These are phyloP conservation scores for Nicotiana attenuata DNA, from an alignment of 257 asterid species.

Conservation along the genomic window DNA sequence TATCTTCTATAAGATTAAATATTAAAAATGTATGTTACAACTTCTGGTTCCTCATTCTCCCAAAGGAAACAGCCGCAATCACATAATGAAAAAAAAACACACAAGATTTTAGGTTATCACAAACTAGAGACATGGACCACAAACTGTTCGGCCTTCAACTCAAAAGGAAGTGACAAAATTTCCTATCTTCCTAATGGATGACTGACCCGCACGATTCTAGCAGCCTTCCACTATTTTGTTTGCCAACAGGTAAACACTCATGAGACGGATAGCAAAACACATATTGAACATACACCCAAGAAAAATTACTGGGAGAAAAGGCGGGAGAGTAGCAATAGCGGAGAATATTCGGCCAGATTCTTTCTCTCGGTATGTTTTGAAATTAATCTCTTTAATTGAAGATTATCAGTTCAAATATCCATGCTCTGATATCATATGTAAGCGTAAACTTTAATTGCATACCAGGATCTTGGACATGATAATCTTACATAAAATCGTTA, in stretches of 20 bases:
- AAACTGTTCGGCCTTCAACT: not conserved
- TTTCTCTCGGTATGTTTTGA: too few species aligned
- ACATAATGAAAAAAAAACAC: not conserved
- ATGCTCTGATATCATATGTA: too few species aligned
- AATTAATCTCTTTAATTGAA: too few species aligned
- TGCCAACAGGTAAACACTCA: not conserved
- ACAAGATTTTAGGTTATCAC: not conserved
- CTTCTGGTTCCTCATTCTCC: not conserved
- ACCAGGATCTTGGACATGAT: too few species aligned
- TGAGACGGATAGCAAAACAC: not conserved
- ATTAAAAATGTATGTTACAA: not conserved
- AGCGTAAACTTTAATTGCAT: too few species aligned
- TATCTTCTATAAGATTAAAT: not conserved
- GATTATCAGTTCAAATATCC: too few species aligned
- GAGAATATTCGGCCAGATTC: too few species aligned
- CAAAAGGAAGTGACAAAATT: not conserved
- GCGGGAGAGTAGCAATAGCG: not conserved
- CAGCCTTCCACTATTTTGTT: not conserved
- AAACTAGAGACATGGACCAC: not conserved
- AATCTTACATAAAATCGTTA: too few species aligned
- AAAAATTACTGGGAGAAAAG: not conserved
- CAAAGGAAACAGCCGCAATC: not conserved
- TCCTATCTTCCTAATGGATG: not conserved
- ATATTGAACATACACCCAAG: not conserved
- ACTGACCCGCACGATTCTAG: not conserved